A percentile compares a stretch with the other conserved stretches of the same genome.
Conservation (phyloP, 805 yeast genomes). For the Nakazawaea holstii region DNA sequence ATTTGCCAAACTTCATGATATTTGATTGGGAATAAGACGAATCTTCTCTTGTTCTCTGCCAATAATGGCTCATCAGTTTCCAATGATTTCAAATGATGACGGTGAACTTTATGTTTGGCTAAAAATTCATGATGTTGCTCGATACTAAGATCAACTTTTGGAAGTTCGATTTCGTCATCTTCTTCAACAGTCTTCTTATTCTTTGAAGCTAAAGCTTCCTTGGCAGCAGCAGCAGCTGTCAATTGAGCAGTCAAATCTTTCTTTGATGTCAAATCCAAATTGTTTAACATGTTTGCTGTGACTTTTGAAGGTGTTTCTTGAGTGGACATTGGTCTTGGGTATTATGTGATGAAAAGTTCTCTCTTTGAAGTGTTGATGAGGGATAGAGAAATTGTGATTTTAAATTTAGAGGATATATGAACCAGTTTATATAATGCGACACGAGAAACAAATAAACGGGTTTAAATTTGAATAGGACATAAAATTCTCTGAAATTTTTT, state of each 20-base stretch:
- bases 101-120: constrained; percentile 58
- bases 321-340: constrained; percentile 32
- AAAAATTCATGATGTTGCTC: constrained; percentile 52
- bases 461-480: not conserved
- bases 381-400: not conserved
- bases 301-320: constrained; percentile 71
- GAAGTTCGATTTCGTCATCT: constrained; percentile 16
- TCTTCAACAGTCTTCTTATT: constrained; percentile 11
- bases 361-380: not conserved
- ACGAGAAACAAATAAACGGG: no score
- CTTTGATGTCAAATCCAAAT: constrained; percentile 41
- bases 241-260: constrained; percentile 36
- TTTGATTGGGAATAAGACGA: constrained; percentile 92
- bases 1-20: constrained; percentile 98
- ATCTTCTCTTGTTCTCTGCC: constrained; percentile 78
- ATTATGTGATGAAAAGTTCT: not conserved
- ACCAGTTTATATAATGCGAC: not conserved
- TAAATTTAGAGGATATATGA: not conserved
- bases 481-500: not conserved
- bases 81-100: constrained; percentile 64
- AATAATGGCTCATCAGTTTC: constrained; percentile 90
- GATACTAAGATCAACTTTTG: constrained; percentile 5
- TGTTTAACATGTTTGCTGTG: constrained; percentile 51
- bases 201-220: constrained; percentile 25
- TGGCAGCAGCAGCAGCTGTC: constrained; percentile 33